A percentile compares a stretch with the other conserved stretches of the same genome.
Evolutionary conservation across 257 asterid genomes (phyloP).

Genomic region (Lavandula angustifolia): DNA sequence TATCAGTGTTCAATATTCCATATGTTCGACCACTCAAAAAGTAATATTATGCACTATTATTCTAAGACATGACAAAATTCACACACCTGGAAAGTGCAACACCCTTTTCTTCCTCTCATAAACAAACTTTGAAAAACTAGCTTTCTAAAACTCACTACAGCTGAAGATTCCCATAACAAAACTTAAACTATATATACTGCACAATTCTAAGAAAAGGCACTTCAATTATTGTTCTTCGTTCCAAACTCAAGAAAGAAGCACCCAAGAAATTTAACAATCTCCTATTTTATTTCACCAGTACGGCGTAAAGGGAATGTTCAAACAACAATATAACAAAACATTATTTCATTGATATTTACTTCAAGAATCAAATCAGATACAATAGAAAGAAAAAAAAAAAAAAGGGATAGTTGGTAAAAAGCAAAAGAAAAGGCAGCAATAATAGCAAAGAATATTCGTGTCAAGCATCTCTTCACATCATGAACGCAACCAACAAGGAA

Average conservation of each 20-base stretch:
- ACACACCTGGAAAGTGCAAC: conserved; percentile 37
- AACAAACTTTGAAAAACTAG: conserved; percentile 25
- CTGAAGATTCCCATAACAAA: conserved; percentile 12
- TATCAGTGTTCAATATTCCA: conserved; percentile 1
- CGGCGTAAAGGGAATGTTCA: no score
- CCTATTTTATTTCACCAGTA: neutral
- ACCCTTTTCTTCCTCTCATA: conserved; percentile 30
- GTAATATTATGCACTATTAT: neutral
- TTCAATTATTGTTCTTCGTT: conserved; percentile 9
- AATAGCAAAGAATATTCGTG: conserved; percentile 14
- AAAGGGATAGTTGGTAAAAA: neutral
- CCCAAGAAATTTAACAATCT: neutral
- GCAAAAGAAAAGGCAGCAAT: conserved; percentile 16
- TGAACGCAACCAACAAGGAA: conserved; percentile 28
- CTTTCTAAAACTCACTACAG: conserved; percentile 2
- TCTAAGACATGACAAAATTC: conserved; percentile 43
- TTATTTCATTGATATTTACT: conserved; percentile 20
- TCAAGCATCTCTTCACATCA: conserved; percentile 25
- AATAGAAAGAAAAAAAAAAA: no score
- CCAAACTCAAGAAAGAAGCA: neutral
- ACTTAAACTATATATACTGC: neutral
- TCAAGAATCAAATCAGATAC: conserved; percentile 8
- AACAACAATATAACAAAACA: neutral
- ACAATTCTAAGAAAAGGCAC: neutral
- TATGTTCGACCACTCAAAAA: conserved; percentile 9